Evolutionary conservation across 2,329 filamentous ascomycete genomes (phyloP).

Genomic region (Xylariaceae sp.): DNA sequence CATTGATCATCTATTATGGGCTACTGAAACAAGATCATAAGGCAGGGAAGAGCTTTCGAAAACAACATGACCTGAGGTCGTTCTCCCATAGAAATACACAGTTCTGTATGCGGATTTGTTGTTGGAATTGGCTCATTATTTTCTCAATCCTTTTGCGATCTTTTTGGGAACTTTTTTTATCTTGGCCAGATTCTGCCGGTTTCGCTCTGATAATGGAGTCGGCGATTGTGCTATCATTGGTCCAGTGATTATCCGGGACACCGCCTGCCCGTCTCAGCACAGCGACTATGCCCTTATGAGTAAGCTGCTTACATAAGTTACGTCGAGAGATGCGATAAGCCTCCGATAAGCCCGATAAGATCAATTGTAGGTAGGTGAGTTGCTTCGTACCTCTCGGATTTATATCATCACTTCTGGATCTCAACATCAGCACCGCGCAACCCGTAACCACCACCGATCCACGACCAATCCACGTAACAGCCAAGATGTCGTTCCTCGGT

Average conservation of each 20-base stretch:
- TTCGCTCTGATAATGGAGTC: not conserved
- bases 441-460: not conserved
- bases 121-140: not conserved
- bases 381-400: not conserved
- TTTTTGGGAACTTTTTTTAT: conserved; percentile 5
- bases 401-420: not conserved
- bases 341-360: not conserved
- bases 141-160: not conserved
- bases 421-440: not conserved
- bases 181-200: conserved; percentile 19
- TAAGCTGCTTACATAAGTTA: not conserved
- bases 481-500: conserved; percentile 67
- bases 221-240: conserved; percentile 2
- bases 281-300: not conserved
- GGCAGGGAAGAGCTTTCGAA: not conserved
- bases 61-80: not conserved
- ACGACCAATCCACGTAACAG: not conserved
- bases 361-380: not conserved
- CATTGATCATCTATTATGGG: not conserved
- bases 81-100: not conserved
- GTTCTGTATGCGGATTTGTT: not conserved
- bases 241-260: conserved; percentile 21
- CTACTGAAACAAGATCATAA: not conserved
- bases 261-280: conserved; percentile 24
- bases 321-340: too few relatives aligned